phyloP scores from a whole-genome alignment of 257 asterid genomes.

The Linaria vulgaris region DNA sequence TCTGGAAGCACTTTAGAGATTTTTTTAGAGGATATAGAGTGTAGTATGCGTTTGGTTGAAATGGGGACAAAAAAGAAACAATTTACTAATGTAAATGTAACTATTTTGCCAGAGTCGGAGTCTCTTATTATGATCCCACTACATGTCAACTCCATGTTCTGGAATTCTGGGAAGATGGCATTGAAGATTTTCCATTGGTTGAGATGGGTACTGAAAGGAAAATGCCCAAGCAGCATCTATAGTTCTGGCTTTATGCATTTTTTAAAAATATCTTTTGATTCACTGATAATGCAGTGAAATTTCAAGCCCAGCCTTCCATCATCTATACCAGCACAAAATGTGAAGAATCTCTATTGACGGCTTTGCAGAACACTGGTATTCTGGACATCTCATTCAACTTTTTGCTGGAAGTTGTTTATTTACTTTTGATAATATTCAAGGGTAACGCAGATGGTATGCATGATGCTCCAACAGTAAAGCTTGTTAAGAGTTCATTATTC shows the following conservation, averaged over 20 bases:
- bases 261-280: slow-evolving; percentile 8
- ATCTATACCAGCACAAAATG: slow-evolving; percentile 94
- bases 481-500: slow-evolving; percentile 88
- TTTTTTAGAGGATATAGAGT: slow-evolving; percentile 16
- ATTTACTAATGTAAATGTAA: slow-evolving; percentile 16
- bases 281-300: slow-evolving; percentile 59
- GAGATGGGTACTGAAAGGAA: slow-evolving; percentile 69
- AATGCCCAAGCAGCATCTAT: slow-evolving; percentile 16
- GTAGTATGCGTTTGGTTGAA: slow-evolving; percentile 21
- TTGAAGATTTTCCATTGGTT: slow-evolving; percentile 65
- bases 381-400: slow-evolving; percentile 28
- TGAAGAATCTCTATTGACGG: slow-evolving; percentile 74
- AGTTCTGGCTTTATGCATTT: slow-evolving; percentile 25
- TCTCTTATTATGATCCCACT: slow-evolving; percentile 80
- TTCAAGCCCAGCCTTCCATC: slow-evolving; percentile 82
- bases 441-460: slow-evolving; percentile 55
- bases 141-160: slow-evolving; percentile 72
- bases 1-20: slow-evolving; percentile 6
- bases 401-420: slow-evolving; percentile 24
- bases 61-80: slow-evolving; percentile 17
- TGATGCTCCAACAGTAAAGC: slow-evolving; percentile 74
- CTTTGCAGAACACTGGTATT: slow-evolving; percentile 76
- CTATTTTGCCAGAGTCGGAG: slow-evolving; percentile 71
- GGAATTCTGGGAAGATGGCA: slow-evolving; percentile 91
- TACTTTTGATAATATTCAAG: slow-evolving; percentile 9